These are phyloP conservation scores for Grigorovia humatica DNA, from an alignment of 805 yeast species.

Conservation along the genomic window DNA sequence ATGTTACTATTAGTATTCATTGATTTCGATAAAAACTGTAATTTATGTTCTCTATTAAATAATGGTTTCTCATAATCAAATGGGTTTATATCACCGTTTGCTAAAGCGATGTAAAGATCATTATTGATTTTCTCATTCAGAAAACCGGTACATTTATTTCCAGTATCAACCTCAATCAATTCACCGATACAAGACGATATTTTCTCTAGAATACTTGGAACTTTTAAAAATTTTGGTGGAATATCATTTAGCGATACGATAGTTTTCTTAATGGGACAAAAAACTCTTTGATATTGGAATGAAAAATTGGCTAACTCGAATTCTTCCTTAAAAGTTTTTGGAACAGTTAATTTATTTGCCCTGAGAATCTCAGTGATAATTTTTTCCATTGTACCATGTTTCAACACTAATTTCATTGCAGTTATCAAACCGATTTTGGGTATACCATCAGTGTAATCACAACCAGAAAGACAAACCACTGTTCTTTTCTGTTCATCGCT, in stretches of 20 bases:
- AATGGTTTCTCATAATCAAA: conserved; percentile 28
- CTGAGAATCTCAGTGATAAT: conserved; percentile 46
- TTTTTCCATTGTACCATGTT: conserved; percentile 41
- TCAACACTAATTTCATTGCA: conserved; percentile 52
- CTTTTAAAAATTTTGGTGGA: conserved; percentile 30
- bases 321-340: conserved; percentile 48
- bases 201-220: conserved; percentile 4
- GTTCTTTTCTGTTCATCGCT: conserved; percentile 51
- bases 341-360: conserved; percentile 50
- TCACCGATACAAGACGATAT: conserved; percentile 30
- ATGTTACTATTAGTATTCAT: neutral
- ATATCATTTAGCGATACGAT: conserved; percentile 53
- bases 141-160: conserved; percentile 15
- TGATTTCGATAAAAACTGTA: conserved; percentile 22
- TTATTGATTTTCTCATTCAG: conserved; percentile 30
- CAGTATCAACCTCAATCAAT: conserved; percentile 17
- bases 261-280: conserved; percentile 43
- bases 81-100: conserved; percentile 63
- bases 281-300: conserved; percentile 79
- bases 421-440: conserved; percentile 70
- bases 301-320: conserved; percentile 62
- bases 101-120: conserved; percentile 43
- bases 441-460: conserved; percentile 89
- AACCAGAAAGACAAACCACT: conserved; percentile 86
- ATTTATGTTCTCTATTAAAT: conserved; percentile 23